Evolutionary conservation across 768 basidiomycete genomes (phyloP), one percentile per base, ranked within the genome.

Genomic region (Tricholoma hemisulphureum): DNA sequence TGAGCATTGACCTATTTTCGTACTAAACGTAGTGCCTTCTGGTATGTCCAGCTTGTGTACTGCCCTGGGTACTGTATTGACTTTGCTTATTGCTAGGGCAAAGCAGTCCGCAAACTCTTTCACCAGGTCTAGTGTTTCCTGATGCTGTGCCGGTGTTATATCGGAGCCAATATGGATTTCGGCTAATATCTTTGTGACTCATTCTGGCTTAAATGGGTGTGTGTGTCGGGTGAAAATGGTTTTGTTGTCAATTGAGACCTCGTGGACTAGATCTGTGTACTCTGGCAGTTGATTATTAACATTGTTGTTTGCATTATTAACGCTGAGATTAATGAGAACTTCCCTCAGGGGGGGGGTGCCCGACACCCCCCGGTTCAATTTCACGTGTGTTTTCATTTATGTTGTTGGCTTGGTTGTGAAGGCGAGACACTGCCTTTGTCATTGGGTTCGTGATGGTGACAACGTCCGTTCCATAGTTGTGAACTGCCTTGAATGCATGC

Each of bases 41-140:
- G 71, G 71, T 1, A 80, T 65, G 46, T 75, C 64, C 6, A 79
- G 65, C 13, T 54, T 62, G 55, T 80, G 78, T 2, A 29, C 7
- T 4, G 49, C 49, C 18, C 49, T 16, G 3, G 49, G 49, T n/a
- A 51, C 32, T 4, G 28, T 34, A n/a, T 51, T 51, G 49, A 51
- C 49, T 51, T 51, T 18, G 9, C 49, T 51, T 1, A 51, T 29
- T 9, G 28, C 28, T 5, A 51, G 9, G 1, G 49, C 49, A 31
- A 51, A 51, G 29, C 49, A 51, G 21, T 51, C 26, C 1, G 49
- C 28, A 31, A 51, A 51, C 11, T 18, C 11, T 4, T 18, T 13
- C 13, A 51, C 7, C 16, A 51, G 16, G 5, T 51, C 29, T 6
- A 31, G 16, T 14, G 9, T 8, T 2, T 51, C 13, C 4, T 20